Percentiles rank a stretch among this genome's conserved stretches.
Conservation (phyloP, 2,329 filamentous ascomycete genomes). For the Gaeumannomyces sp. region DNA sequence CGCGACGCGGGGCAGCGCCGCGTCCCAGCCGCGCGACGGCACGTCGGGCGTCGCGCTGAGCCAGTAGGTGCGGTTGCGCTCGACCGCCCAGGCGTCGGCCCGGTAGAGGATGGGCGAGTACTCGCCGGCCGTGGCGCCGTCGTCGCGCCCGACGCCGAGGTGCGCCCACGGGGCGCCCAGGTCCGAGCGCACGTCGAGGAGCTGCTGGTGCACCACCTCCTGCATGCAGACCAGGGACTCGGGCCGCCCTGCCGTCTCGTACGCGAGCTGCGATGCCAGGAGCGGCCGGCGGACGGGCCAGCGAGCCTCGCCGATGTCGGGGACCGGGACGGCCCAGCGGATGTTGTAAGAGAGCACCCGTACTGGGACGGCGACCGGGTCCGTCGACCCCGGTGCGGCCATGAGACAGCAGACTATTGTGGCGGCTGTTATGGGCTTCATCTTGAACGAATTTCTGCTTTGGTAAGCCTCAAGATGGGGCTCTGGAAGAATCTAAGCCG, state of each 20-base stretch:
- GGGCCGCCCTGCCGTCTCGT: slow-evolving; percentile 26
- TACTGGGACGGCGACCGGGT: slow-evolving; percentile 21
- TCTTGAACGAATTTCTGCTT: too few relatives aligned
- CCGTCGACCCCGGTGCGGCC: too few relatives aligned
- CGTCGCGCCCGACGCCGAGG: slow-evolving; percentile 40
- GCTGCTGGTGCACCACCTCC: slow-evolving; percentile 40
- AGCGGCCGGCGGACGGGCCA: slow-evolving; percentile 32
- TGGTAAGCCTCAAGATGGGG: too few relatives aligned
- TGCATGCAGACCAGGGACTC: slow-evolving; percentile 41
- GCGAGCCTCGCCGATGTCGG: slow-evolving; percentile 32
- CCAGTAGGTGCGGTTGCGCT: slow-evolving; percentile 52
- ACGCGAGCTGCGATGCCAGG: slow-evolving; percentile 31
- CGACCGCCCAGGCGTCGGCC: slow-evolving; percentile 43
- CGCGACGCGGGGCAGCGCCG: slow-evolving; percentile 36
- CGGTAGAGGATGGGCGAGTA: slow-evolving; percentile 56
- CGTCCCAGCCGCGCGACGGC: slow-evolving; percentile 56
- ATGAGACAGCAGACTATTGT: too few relatives aligned
- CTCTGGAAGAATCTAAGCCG: too few relatives aligned
- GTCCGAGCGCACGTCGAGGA: slow-evolving; percentile 34
- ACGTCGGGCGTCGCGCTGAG: slow-evolving; percentile 50
- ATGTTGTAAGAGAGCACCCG: slow-evolving; percentile 41
- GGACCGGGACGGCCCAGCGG: slow-evolving; percentile 34
- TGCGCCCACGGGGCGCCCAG: slow-evolving; percentile 34
- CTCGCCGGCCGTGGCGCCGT: slow-evolving; percentile 48
- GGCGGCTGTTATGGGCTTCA: too few relatives aligned